These are phyloP conservation scores for Solanum dulcamara DNA, from an alignment of 257 asterid genomes.

Conservation along the genomic window DNA sequence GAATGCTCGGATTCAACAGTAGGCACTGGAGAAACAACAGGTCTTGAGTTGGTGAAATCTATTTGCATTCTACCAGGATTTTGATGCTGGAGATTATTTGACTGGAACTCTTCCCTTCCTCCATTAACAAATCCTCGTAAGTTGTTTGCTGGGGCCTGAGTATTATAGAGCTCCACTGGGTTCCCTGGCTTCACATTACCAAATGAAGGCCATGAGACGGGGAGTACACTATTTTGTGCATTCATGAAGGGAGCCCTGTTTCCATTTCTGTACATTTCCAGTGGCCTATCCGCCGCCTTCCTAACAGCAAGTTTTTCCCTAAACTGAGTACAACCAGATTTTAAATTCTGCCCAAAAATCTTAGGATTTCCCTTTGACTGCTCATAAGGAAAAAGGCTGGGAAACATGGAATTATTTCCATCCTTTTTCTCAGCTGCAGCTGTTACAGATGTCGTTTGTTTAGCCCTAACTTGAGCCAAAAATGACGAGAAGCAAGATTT, in stretches of 20 bases:
- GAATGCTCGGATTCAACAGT: constrained; percentile 64
- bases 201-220: constrained; percentile 26
- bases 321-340: constrained; percentile 12
- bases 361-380: constrained; percentile 27
- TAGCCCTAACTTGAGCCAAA: constrained; percentile 23
- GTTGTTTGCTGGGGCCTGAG: constrained; percentile 24
- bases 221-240: constrained; percentile 36
- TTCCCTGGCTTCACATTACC: constrained; percentile 19
- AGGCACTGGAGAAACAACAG: constrained; percentile 24
- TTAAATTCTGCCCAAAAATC: constrained; percentile 68
- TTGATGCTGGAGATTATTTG: constrained; percentile 34
- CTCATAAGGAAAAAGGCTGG: constrained; percentile 3
- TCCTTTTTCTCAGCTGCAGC: constrained; percentile 20
- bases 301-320: constrained; percentile 28
- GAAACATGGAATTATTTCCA: background rate
- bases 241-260: constrained; percentile 22
- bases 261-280: constrained; percentile 26
- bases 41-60: constrained; percentile 44
- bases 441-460: constrained; percentile 27
- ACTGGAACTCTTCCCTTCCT: constrained; percentile 31
- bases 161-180: constrained; percentile 18
- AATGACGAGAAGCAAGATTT: constrained; percentile 48
- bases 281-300: constrained; percentile 23
- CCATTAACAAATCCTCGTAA: constrained; percentile 21
- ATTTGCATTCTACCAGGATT: constrained; percentile 46